These are phyloP conservation scores for Neodidymelliopsis sp. DNA, from an alignment of 2,329 filamentous ascomycete genomes.

Conservation along the genomic window DNA sequence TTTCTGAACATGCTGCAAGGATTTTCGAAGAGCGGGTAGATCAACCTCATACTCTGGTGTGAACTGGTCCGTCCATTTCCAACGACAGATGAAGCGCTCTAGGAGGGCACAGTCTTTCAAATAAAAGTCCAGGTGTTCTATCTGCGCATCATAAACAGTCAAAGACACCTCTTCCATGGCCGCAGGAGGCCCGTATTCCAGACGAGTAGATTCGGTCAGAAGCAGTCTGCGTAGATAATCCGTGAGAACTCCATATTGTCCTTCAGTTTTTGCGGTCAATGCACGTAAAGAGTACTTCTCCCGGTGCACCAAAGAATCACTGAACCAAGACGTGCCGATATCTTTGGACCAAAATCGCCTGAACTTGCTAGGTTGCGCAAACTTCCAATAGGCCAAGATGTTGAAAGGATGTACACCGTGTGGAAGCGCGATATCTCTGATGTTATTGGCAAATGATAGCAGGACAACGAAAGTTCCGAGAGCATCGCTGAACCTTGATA, in stretches of 20 bases:
- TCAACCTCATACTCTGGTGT: background rate
- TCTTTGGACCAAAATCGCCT: background rate
- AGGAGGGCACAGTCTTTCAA: background rate
- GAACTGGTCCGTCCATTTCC: slow-evolving; percentile 1
- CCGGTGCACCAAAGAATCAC: no score
- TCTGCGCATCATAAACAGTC: background rate
- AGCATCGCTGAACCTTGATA: no score
- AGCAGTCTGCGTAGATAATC: background rate
- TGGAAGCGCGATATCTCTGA: background rate
- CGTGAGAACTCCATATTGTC: background rate
- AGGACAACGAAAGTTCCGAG: background rate
- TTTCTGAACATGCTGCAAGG: background rate
- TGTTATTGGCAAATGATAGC: background rate
- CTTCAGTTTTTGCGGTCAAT: background rate
- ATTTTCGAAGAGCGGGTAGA: background rate
- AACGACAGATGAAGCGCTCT: slow-evolving; percentile 4
- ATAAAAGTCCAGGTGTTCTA: background rate
- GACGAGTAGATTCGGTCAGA: background rate
- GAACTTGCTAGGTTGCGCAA: background rate
- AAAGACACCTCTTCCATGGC: background rate
- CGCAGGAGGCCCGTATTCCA: background rate
- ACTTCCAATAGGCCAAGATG: background rate
- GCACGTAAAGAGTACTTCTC: background rate
- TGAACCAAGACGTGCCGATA: no score
- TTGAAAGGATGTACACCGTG: background rate